phyloP scores from a whole-genome alignment of 2,329 filamentous ascomycete genomes.

The Botryotinia convoluta region DNA sequence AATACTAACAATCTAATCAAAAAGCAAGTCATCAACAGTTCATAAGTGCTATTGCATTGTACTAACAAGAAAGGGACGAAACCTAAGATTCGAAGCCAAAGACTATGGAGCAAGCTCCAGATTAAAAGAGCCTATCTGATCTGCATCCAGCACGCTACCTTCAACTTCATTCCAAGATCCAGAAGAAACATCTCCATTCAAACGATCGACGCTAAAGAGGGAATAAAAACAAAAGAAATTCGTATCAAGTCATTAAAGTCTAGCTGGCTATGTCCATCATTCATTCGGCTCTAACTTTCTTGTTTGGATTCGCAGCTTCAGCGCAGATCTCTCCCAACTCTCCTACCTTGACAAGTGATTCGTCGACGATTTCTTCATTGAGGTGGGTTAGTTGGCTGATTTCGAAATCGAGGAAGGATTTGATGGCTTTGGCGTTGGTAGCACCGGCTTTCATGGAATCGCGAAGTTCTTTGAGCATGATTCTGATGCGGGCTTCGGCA shows the following conservation, averaged over 20 bases:
- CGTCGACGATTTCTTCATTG: constrained; percentile 39
- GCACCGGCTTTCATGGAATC: constrained; percentile 40
- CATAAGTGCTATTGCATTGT: background rate
- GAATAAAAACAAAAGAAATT: constrained; percentile 21
- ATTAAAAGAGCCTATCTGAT: background rate
- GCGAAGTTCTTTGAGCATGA: constrained; percentile 38
- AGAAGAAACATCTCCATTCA: background rate
- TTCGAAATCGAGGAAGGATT: constrained; percentile 40
- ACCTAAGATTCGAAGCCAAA: background rate
- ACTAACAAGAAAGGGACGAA: background rate
- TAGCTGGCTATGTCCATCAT: background rate
- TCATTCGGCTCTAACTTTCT: constrained; percentile 28
- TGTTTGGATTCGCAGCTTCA: constrained; percentile 27
- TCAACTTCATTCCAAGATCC: background rate
- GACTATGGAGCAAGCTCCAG: background rate
- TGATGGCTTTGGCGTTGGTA: constrained; percentile 39
- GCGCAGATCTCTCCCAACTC: constrained; percentile 32
- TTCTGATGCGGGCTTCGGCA: constrained; percentile 39
- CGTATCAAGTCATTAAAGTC: constrained; percentile 10
- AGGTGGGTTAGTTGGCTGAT: constrained; percentile 36
- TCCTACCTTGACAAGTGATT: constrained; percentile 35
- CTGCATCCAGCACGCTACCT: background rate
- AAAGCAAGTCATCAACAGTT: background rate
- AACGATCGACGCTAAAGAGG: background rate
- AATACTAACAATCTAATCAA: background rate